Evolutionary conservation across 257 asterid genomes (phyloP), one percentile per base, ranked within the genome.

Genomic region (Jacaranda mimosifolia): DNA sequence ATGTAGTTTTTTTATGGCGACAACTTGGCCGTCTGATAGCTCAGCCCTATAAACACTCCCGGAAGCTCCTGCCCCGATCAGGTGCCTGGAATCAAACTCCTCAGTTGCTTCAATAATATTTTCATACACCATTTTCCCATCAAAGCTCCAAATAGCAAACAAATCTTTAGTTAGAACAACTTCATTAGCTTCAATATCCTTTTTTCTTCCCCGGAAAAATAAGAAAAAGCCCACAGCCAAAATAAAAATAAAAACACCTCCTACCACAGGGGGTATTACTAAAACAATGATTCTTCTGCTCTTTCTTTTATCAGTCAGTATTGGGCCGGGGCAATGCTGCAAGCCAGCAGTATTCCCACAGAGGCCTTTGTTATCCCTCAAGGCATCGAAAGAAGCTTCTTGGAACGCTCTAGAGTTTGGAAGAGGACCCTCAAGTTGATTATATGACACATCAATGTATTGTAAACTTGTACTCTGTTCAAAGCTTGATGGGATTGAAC

Each of bases 381-480:
- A 56, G 12, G 59, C 35, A 26, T 81, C 78, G 7, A 15, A 35
- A 0, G 75, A 39, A n/a, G 80, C 79, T 46, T 83, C 65, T 3
- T 9, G 64, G 53, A 87, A 85, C 4, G 86, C 81, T 53, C 4
- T 58, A 9, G 58, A 74, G 35, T 74, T n/a, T 0, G 91, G 91
- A 51, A 87, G 15, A 43, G 80, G 80, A 32, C 90, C 89, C 32
- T 76, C 87, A n/a, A 87, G 57, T 43, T 79, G 68, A 79, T 81
- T 86, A 76, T 75, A 49, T 1, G 88, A 86, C 52, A 86, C 52
- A 55, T 86, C 70, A 3, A 86, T 42, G 4, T 63, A 46, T 26
- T 36, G 21, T 26, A 75, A 63, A 56, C 63, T 53, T 3, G 73
- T 2, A 13, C 80, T 39, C 9, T 64, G 72, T 4, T 46, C 71